Conservation (phyloP, 257 asterid genomes). For the Prunella vulgaris region DNA sequence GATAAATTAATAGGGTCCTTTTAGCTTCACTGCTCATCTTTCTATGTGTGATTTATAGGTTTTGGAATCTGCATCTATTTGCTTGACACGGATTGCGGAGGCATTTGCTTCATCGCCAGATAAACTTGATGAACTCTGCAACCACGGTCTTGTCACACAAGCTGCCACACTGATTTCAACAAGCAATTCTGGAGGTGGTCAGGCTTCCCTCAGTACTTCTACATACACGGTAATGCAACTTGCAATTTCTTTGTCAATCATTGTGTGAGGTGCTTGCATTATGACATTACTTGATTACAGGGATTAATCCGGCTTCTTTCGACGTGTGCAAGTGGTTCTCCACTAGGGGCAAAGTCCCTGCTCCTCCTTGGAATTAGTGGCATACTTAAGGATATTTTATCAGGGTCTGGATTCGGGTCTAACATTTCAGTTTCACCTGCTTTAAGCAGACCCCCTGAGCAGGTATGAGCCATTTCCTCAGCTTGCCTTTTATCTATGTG, state of each 20-base stretch:
- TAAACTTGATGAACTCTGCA: conserved; percentile 90
- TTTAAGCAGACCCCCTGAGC: conserved; percentile 90
- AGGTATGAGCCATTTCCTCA: conserved; percentile 44
- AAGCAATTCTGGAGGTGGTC: conserved; percentile 87
- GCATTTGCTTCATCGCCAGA: conserved; percentile 95
- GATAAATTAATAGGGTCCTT: not conserved
- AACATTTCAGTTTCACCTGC: conserved; percentile 89
- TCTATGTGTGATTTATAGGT: conserved; percentile 45
- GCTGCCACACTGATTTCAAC: conserved; percentile 88
- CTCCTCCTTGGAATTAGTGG: conserved; percentile 91
- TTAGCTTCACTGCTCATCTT: not conserved
- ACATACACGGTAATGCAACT: conserved; percentile 74
- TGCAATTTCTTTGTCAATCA: not conserved
- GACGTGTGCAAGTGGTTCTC: conserved; percentile 92
- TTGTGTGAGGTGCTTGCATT: conserved; percentile 17
- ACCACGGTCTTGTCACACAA: conserved; percentile 92
- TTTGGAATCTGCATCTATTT: conserved; percentile 90
- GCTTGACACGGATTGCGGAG: conserved; percentile 98
- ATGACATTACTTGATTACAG: conserved; percentile 46
- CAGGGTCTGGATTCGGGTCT: conserved; percentile 84
- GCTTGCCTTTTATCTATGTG: conserved; percentile 4
- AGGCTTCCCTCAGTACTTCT: conserved; percentile 85
- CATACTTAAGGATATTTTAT: conserved; percentile 79
- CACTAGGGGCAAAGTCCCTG: conserved; percentile 78
- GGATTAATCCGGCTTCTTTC: conserved; percentile 93